Percentiles rank a stretch among this genome's conserved stretches.
phyloP scores from a whole-genome alignment of 2,329 filamentous ascomycete species.

The Colletotrichum kahawae region DNA sequence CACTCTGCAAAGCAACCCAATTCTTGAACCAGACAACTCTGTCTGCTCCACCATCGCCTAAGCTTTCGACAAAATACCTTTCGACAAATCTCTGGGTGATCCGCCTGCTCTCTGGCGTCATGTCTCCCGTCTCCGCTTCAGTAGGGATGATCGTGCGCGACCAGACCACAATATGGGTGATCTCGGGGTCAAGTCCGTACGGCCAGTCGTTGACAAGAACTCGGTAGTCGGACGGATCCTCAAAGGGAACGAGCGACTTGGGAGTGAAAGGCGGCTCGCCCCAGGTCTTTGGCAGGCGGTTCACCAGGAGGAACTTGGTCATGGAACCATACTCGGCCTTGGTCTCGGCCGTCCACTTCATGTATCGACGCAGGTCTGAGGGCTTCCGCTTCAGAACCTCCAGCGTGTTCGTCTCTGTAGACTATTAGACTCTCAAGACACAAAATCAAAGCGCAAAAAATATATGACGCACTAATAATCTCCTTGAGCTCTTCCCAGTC shows the following conservation, averaged over 20 bases:
- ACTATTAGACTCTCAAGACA: not conserved
- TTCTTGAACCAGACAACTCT: conserved; percentile 90
- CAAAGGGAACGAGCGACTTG: conserved; percentile 55
- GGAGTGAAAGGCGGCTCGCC: conserved; percentile 61
- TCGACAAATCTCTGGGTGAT: conserved; percentile 73
- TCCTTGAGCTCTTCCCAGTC: conserved; percentile 75
- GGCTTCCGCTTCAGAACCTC: conserved; percentile 80
- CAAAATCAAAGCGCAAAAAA: not conserved
- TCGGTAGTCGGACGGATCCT: conserved; percentile 62
- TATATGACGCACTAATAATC: conserved; percentile 59
- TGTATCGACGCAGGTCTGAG: conserved; percentile 79
- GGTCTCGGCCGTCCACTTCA: conserved; percentile 75
- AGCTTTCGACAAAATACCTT: conserved; percentile 67
- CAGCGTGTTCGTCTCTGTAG: conserved; percentile 64
- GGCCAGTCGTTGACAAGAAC: conserved; percentile 94
- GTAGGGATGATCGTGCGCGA: conserved; percentile 81
- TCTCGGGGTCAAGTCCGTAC: conserved; percentile 72
- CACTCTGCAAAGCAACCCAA: conserved; percentile 86
- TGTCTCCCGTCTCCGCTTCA: conserved; percentile 71
- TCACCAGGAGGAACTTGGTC: conserved; percentile 75
- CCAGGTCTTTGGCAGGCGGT: conserved; percentile 75
- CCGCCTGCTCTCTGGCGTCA: conserved; percentile 70
- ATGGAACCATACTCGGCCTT: conserved; percentile 79
- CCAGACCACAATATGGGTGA: conserved; percentile 91
- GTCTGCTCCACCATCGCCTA: conserved; percentile 54